These are phyloP conservation scores for Annulohypoxylon moriforme DNA, from an alignment of 495 filamentous ascomycete genomes.

Conservation along the genomic window DNA sequence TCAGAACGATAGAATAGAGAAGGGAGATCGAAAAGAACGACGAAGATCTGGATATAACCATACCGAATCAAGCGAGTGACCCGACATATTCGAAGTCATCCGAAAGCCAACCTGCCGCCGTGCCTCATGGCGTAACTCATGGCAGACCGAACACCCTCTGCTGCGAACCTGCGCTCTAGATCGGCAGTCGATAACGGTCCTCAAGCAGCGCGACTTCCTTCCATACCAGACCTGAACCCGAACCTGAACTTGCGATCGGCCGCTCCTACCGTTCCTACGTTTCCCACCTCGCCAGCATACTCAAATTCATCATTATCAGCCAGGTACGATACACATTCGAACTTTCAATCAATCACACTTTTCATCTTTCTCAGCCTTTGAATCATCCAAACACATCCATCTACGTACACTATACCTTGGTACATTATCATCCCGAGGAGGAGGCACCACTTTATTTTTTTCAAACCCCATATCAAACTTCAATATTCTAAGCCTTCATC, in stretches of 20 bases:
- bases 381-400: slow-evolving; percentile 10
- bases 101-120: slow-evolving; percentile 30
- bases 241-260: slow-evolving; percentile 40
- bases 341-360: neutral
- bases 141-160: slow-evolving; percentile 64
- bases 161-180: slow-evolving; percentile 63
- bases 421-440: slow-evolving; percentile 24
- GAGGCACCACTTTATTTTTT: slow-evolving; percentile 39
- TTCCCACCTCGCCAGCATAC: slow-evolving; percentile 35
- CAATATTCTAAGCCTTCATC: slow-evolving; percentile 24
- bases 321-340: slow-evolving; percentile 38
- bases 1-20: neutral
- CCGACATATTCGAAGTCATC: slow-evolving; percentile 31
- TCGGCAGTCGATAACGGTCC: slow-evolving; percentile 63
- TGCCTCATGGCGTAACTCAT: slow-evolving; percentile 68
- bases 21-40: slow-evolving; percentile 1
- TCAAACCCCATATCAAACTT: slow-evolving; percentile 31
- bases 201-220: slow-evolving; percentile 55
- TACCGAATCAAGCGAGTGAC: slow-evolving; percentile 1
- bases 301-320: slow-evolving; percentile 39
- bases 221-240: slow-evolving; percentile 33
- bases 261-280: too few relatives aligned
- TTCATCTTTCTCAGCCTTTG: neutral
- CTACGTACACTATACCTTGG: slow-evolving; percentile 36
- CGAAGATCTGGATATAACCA: neutral